Base-by-base conservation (phyloP, 306 rosid genomes). In the Arachis hypogaea region DNA sequence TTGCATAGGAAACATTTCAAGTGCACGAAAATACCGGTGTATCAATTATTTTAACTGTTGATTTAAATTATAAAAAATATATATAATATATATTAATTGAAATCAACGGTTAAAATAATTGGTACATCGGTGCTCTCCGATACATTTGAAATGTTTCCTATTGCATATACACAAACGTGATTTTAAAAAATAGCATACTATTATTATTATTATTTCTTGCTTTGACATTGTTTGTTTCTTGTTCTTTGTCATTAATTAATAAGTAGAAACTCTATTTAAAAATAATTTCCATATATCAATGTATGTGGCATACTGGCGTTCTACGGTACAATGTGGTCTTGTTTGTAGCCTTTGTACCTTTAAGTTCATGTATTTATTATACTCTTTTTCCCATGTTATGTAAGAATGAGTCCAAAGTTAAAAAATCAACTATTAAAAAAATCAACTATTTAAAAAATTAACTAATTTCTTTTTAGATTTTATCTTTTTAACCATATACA, bases 191-290 rank as follows among this genome's bases (percentile, higher is more conserved):
- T 18, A 58, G 5, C 56, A 22, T 29, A 0, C 10, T 16, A 11
- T 62, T 58, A 11, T 11, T 11, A 10, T 22, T 22, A 49, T 9
- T 11, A 51, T 41, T 73, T 71, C 68, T 16, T 51, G 11, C 22
- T 47, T 76, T 69, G 57, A 28, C 62, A 16, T 71, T 59, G 59
- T 22, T 75, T 52, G 9, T 36, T 65, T 58, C 30, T 47, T 58
- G 7, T 47, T 62, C 38, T 45, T 77, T 22, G 6, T 41, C 28
- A 22, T 22, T 22, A 22, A 22, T 22, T 22, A 22, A 22, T 45
- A 29, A 67, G 58, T 73, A 64, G 56, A 43, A 18, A 28, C 40
- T 14, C n/a, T 12, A 4, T 54, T n/a, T 57, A 46, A 44, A 64
- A 8, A 1, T 5, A 30, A 4, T 60, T 3, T 6, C 22, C 18